Conservation (phyloP, 1,284 basidiomycete genomes). For the Boletellus deceptivus region DNA sequence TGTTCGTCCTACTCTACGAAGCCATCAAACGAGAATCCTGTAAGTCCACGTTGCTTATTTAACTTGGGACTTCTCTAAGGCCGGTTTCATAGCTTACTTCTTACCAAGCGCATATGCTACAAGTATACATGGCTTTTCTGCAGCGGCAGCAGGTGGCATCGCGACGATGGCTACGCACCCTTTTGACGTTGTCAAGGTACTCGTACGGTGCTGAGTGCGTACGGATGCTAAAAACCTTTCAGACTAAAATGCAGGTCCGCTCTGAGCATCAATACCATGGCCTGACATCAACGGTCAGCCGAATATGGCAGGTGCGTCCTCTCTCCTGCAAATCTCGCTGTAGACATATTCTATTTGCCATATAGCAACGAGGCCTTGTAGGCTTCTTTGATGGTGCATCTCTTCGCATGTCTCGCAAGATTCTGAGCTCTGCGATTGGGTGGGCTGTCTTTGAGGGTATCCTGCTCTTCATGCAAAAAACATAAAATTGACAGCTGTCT, state of each 20-base stretch:
- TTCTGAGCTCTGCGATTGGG: constrained; percentile 86
- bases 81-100: constrained; percentile 26
- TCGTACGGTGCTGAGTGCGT: constrained; percentile 6
- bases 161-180: constrained; percentile 85
- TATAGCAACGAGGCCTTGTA: constrained; percentile 64
- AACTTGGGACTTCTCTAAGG: constrained; percentile 6
- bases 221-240: constrained; percentile 11
- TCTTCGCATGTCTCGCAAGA: constrained; percentile 82
- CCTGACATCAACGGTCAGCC: constrained; percentile 58
- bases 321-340: background rate
- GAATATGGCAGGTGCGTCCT: constrained; percentile 64
- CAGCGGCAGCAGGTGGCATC: constrained; percentile 74
- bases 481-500: constrained; percentile 1
- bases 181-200: constrained; percentile 87
- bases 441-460: constrained; percentile 92
- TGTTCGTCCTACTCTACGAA: constrained; percentile 93
- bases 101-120: constrained; percentile 42
- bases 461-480: constrained; percentile 56
- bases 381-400: constrained; percentile 89
- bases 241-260: constrained; percentile 88
- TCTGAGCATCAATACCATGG: constrained; percentile 70
- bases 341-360: background rate
- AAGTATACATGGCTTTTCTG: constrained; percentile 58
- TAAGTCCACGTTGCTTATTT: constrained; percentile 33
- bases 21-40: constrained; percentile 72